Conservation (phyloP, 192 early-diverging fungal species). For the Dispira simplex region DNA sequence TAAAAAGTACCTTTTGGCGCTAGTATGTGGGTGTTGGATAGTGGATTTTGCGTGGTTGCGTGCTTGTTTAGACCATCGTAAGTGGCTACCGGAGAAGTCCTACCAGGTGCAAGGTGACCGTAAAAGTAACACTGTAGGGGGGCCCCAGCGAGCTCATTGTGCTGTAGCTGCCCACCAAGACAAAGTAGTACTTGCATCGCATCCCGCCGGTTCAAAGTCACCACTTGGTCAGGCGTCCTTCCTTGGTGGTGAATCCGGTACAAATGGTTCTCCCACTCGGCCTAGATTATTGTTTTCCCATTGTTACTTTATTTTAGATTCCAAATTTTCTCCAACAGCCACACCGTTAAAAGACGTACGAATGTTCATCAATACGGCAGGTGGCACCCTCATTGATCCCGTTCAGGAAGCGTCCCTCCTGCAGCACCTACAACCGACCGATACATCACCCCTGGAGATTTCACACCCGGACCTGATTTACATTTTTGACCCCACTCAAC, state of each 20-base stretch:
- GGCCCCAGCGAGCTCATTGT: not conserved
- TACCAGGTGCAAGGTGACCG: conserved; percentile 7
- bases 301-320: not conserved
- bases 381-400: not conserved
- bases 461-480: not conserved
- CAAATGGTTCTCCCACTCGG: too few relatives aligned
- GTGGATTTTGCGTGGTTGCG: conserved; percentile 1
- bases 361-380: not conserved
- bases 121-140: not conserved
- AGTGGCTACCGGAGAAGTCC: not conserved
- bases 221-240: not conserved
- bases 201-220: not conserved
- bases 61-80: not conserved
- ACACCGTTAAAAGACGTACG: not conserved
- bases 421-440: not conserved
- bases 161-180: not conserved
- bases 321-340: not conserved
- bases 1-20: conserved; percentile 10
- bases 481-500: not conserved
- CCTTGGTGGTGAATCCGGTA: not conserved
- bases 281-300: not conserved
- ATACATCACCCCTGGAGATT: not conserved
- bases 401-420: not conserved
- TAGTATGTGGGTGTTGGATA: conserved; percentile 10
- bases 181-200: not conserved